phyloP scores from a whole-genome alignment of 371 early-diverging fungal genomes.

The Apophysomyces sp. region DNA sequence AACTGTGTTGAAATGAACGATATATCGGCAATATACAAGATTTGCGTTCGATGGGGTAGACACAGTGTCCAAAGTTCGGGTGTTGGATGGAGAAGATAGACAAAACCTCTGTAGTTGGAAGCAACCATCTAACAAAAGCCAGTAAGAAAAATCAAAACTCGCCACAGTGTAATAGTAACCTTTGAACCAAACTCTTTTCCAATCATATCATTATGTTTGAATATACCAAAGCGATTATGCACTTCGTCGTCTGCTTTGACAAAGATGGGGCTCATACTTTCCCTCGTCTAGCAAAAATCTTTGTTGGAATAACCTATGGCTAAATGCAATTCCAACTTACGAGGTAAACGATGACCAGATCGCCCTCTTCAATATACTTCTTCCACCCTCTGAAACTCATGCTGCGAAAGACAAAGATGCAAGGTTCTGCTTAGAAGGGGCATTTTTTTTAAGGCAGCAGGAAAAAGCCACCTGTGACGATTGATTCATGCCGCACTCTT shows the following conservation, averaged over 20 bases:
- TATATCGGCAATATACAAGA: constrained; percentile 92
- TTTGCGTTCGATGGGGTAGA: constrained; percentile 95
- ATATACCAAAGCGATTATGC: constrained; percentile 78
- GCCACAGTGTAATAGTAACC: constrained; percentile 25
- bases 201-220: constrained; percentile 79
- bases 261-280: constrained; percentile 59
- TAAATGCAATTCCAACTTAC: constrained; percentile 30
- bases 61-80: constrained; percentile 94
- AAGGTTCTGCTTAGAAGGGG: background rate
- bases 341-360: constrained; percentile 60
- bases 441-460: background rate
- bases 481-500: background rate
- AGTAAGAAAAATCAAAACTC: background rate
- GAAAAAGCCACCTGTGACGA: constrained; percentile 1
- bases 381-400: constrained; percentile 55
- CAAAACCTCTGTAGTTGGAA: constrained; percentile 72
- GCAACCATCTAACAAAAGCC: constrained; percentile 59
- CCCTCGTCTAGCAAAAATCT: constrained; percentile 59
- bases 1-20: constrained; percentile 80
- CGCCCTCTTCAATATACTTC: constrained; percentile 59
- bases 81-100: constrained; percentile 91
- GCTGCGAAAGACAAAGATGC: background rate
- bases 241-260: constrained; percentile 59
- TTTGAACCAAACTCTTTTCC: constrained; percentile 85
- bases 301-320: background rate